Base-by-base conservation (phyloP, 805 yeast species). In the Saturnispora sekii region DNA sequence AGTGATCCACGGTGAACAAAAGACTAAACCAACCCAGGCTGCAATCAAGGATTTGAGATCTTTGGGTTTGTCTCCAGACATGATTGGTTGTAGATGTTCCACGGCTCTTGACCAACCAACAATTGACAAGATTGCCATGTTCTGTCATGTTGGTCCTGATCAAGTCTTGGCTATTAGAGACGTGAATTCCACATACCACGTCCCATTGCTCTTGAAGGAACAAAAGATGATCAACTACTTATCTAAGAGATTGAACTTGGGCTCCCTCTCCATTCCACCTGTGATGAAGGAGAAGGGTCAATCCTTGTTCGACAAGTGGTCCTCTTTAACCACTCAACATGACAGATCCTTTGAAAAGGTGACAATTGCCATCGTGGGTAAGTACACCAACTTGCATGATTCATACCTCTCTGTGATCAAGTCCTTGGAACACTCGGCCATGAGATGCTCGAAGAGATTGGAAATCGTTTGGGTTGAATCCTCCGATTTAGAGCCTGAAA, bases 21-120 rank as follows among this genome's bases (percentile, higher is more conserved):
- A 93, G 74, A 93, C 99, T 36, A 93, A 93, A 68, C 99, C 99
- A 48, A 93, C 99, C 10, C 99, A 93, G 70, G 98, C 97, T 52
- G 99, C 99, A 40, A 84, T 93, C 61, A 87, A 88, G 65, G 98
- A 93, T 65, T 76, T 93, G 66, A 83, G 99, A 68, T 84, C 96
- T 39, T 70, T 90, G 49, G 99, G 99, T 58, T 76, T 93, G 63
- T 78, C 81, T 33, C 97, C 97, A 16, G 97, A 93, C 65, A 82
- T 93, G 79, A 87, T 93, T 69, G 98, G 97, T 47, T 90, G 97
- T 72, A 80, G 99, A 71, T 93, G 99, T 72, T 74, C 86, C 43
- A 84, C 84, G 54, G 75, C 76, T 59, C 75, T 93, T 55, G 95
- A 84, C 58, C 67, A 68, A 47, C 79, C 88, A 52, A 88, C 96